Evolutionary conservation across 2,329 filamentous ascomycete genomes (phyloP).

Genomic region (Sporothrix brunneoviolacea): DNA sequence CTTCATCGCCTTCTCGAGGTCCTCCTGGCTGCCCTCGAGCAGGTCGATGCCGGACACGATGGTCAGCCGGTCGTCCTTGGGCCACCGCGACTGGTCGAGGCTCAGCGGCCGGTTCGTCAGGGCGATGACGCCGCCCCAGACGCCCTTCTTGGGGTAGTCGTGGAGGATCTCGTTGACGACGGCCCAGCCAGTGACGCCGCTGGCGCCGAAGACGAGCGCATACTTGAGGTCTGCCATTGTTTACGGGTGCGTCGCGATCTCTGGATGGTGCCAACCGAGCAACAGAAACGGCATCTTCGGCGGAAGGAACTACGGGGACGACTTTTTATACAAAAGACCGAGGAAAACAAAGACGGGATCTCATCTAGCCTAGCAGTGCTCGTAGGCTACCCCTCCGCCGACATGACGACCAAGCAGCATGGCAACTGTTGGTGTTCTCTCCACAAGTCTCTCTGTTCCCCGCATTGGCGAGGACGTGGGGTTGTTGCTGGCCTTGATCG

Average conservation of each 20-base stretch:
- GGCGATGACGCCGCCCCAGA: slow-evolving; percentile 20
- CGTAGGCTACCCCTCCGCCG: no score
- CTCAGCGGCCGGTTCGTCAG: slow-evolving; percentile 23
- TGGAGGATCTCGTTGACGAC: slow-evolving; percentile 16
- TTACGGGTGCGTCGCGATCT: no score
- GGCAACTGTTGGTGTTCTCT: no score
- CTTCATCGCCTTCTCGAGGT: slow-evolving; percentile 29
- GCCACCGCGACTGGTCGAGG: slow-evolving; percentile 30
- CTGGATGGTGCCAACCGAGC: no score
- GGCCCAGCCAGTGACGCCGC: slow-evolving; percentile 15
- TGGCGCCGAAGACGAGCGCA: slow-evolving; percentile 14
- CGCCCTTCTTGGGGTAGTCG: slow-evolving; percentile 19
- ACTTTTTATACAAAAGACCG: no score
- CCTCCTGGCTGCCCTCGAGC: slow-evolving; percentile 31
- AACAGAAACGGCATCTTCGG: no score
- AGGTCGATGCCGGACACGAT: slow-evolving; percentile 37
- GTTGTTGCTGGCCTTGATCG: not conserved
- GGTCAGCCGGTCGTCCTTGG: slow-evolving; percentile 31
- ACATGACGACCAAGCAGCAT: no score
- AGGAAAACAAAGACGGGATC: no score
- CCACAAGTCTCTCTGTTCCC: not conserved
- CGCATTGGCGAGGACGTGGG: not conserved
- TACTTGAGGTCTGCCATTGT: slow-evolving; percentile 12
- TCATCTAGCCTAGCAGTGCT: no score
- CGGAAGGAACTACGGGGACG: no score